Conservation (phyloP, 78 protist genomes). For the Dictyostelium firmibasis region DNA sequence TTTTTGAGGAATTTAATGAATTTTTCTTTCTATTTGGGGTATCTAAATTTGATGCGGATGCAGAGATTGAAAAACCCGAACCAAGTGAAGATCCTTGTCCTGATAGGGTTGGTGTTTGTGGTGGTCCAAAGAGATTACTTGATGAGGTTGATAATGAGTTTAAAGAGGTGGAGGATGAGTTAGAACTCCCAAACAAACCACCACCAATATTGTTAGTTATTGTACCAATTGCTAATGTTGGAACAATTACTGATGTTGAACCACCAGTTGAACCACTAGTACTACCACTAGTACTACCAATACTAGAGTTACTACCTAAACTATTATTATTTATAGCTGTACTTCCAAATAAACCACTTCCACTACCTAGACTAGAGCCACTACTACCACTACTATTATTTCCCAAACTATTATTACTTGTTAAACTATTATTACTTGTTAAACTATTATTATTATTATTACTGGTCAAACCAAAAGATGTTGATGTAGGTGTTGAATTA, state of each 20-base stretch:
- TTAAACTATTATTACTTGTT: neutral
- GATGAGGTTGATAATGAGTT: neutral
- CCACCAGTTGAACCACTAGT: neutral
- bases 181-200: neutral
- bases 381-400: neutral
- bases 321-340: neutral
- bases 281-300: neutral
- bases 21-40: neutral
- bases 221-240: neutral
- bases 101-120: constrained; percentile 57
- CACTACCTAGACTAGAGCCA: neutral
- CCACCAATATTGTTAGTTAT: neutral
- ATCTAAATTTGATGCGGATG: constrained; percentile 2
- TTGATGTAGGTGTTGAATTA: constrained; percentile 7
- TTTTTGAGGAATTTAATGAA: neutral
- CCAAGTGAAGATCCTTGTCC: constrained; percentile 6
- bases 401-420: neutral
- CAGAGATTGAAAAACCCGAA: constrained; percentile 47
- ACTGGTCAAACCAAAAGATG: neutral
- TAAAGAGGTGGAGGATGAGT: neutral
- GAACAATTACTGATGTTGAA: neutral
- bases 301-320: neutral
- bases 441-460: neutral
- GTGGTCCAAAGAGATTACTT: neutral
- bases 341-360: neutral